phyloP scores from a whole-genome alignment of 2,329 filamentous ascomycete species.

The Apiospora kogelbergensis region DNA sequence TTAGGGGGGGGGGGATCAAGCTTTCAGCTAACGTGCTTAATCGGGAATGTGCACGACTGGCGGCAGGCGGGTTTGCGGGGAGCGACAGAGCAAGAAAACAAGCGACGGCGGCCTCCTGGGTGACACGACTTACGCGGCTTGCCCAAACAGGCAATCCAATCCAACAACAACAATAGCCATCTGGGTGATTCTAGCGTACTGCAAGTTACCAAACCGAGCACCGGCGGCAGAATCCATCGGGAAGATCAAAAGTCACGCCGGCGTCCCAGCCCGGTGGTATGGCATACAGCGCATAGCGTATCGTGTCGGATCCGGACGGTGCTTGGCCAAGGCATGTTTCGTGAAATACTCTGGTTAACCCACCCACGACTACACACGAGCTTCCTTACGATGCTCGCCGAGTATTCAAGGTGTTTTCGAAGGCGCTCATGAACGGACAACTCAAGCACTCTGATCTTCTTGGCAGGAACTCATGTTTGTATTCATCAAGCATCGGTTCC shows the following conservation, averaged over 20 bases:
- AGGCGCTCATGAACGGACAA: background rate
- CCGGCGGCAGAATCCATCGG: background rate
- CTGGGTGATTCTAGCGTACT: background rate
- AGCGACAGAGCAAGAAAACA: background rate
- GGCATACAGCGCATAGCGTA: background rate
- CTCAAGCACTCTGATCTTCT: background rate
- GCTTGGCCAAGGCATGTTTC: background rate
- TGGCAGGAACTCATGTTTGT: background rate
- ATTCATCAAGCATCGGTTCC: background rate
- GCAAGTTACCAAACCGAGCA: background rate
- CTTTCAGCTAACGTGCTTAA: background rate
- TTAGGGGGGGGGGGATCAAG: background rate
- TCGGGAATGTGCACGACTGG: background rate
- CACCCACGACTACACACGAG: background rate
- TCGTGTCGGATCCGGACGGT: background rate
- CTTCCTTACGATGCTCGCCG: background rate
- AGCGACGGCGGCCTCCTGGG: background rate
- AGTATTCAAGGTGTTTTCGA: background rate
- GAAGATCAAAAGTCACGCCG: background rate
- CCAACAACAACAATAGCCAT: background rate
- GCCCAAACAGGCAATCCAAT: constrained; percentile 1
- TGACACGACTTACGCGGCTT: constrained; percentile 2
- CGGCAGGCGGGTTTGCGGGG: background rate
- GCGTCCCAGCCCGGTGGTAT: background rate
- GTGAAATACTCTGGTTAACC: background rate